Base-by-base conservation (phyloP, 257 asterid species). In the Rauvolfia tetraphylla region DNA sequence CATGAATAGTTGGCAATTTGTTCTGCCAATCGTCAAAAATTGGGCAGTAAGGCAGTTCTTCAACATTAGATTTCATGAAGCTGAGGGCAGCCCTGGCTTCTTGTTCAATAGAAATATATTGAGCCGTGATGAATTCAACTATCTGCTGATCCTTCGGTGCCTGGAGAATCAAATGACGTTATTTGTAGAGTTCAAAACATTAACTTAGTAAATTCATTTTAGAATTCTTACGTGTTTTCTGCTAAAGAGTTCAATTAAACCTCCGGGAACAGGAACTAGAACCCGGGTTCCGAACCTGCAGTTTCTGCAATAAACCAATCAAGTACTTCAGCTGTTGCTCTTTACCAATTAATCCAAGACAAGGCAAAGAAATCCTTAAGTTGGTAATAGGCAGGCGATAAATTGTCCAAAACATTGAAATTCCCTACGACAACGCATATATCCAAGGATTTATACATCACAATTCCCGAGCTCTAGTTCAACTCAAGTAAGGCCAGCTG, bases 221-320 rank as follows among this genome's bases (percentile, higher is more conserved):
- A 38, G 31, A 65, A 15, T 27, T 23, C 83, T 76, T 82, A 93
- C 98, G 38, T 78, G 82, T 56, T 89, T 84, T 59, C 86, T 46
- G 77, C 84, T 84, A 63, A 81, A 87, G 74, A 93, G 89, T 79
- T 93, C 97, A 72, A 93, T 82, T 23, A 93, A 77, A 68, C 94
- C 97, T 78, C 90, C 90, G 33, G 75, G 73, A 58, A 89, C 84
- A 0, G 97, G 98, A 56, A 93, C 80, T 34, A 93, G 76, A 83
- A 89, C 98, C 66, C 80, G 92, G 56, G 98, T 90, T 74, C 94
- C 98, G 63, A 72, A 82, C 90, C 97, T 93, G 89, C 83, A 82
- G 44, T 25, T 25, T 36, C 17, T 53, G 27, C 44, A 51, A 15
- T 48, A 39, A 71, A 39, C 20, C 31, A 69, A 69, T 14, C 34